Evolutionary conservation across 1,284 basidiomycete species (phyloP).

Genomic region (Veloboletus limbatus): DNA sequence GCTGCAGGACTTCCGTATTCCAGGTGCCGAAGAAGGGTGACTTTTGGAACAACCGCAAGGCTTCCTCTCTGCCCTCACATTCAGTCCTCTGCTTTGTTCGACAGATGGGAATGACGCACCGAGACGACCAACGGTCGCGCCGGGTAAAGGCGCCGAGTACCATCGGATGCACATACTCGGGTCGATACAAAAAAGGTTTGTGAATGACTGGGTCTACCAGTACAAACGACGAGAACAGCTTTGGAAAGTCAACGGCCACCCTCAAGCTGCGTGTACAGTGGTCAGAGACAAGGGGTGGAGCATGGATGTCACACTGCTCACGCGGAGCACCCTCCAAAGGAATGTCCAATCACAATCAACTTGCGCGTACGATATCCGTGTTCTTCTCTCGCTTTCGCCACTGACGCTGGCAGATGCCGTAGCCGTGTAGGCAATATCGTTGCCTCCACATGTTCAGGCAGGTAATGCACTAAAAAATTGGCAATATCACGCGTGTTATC

Average conservation of each 20-base stretch:
- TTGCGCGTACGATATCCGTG: slow-evolving; percentile 47
- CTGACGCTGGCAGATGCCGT: slow-evolving; percentile 40
- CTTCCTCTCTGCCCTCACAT: slow-evolving; percentile 58
- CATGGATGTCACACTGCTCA: slow-evolving; percentile 36
- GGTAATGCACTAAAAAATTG: slow-evolving; percentile 62
- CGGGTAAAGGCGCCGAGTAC: slow-evolving; percentile 59
- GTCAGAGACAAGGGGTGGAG: background rate
- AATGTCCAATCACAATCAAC: slow-evolving; percentile 76
- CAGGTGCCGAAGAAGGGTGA: slow-evolving; percentile 73
- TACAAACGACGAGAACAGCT: slow-evolving; percentile 69
- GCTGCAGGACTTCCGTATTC: slow-evolving; percentile 65
- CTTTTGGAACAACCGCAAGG: slow-evolving; percentile 47
- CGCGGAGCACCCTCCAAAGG: slow-evolving; percentile 74
- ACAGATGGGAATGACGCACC: slow-evolving; percentile 37
- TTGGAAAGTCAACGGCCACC: slow-evolving; percentile 60
- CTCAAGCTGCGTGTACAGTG: slow-evolving; percentile 41
- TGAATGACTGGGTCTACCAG: slow-evolving; percentile 79
- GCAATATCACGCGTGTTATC: slow-evolving; percentile 73
- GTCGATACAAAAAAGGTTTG: slow-evolving; percentile 22
- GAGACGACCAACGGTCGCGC: slow-evolving; percentile 61
- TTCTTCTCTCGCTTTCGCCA: slow-evolving; percentile 40
- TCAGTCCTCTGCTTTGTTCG: background rate
- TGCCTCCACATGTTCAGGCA: slow-evolving; percentile 43
- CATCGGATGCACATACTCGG: slow-evolving; percentile 18
- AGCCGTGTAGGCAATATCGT: slow-evolving; percentile 49